Evolutionary conservation across 306 rosid genomes (phyloP), one percentile per base, ranked within the genome.

Genomic region (Begonia peltatifolia): DNA sequence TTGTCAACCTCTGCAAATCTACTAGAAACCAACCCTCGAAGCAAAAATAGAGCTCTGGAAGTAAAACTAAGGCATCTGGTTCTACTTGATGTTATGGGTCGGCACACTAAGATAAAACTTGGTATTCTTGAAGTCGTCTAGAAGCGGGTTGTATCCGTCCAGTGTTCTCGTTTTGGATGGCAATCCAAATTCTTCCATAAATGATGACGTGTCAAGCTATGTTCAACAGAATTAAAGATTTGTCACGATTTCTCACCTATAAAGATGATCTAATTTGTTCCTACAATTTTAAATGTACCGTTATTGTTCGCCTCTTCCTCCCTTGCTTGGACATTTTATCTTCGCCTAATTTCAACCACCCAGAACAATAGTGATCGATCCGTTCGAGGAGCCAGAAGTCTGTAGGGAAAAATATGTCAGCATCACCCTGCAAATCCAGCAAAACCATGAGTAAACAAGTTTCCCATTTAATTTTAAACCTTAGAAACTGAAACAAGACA

Each of bases 141-240:
- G 59, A 59, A 90, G 87, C 10, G 95, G 97, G 64, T 86, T 90
- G 73, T 89, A 82, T 66, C 94, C 97, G 11, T 80, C 97, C 74
- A 76, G 82, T 23, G 89, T 85, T 80, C 84, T 89, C 6, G 94
- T 83, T 74, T 75, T 89, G 8, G 87, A 66, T 15, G 95, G 90
- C 80, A 85, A 70, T 57, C 95, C 95, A 53, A 89, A 89, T 80
- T 89, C 95, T 66, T 85, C 97, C 95, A 89, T 89, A 74, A 89
- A 89, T n/a, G 87, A 75, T n/a, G 90, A 89, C 22, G 97, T 82
- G 46, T 89, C 94, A 56, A 85, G 80, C 97, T 89, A 50, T 71
- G 74, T 11, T 41, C 55, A n/a, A 44, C 48, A 11, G 14, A 44
- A 14, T 62, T 52, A 62, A 22, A 54, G 35, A 3, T 50, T 35